These are phyloP conservation scores for Ophiocytium majus DNA, from an alignment of 352 stramenopile species.

Conservation along the genomic window DNA sequence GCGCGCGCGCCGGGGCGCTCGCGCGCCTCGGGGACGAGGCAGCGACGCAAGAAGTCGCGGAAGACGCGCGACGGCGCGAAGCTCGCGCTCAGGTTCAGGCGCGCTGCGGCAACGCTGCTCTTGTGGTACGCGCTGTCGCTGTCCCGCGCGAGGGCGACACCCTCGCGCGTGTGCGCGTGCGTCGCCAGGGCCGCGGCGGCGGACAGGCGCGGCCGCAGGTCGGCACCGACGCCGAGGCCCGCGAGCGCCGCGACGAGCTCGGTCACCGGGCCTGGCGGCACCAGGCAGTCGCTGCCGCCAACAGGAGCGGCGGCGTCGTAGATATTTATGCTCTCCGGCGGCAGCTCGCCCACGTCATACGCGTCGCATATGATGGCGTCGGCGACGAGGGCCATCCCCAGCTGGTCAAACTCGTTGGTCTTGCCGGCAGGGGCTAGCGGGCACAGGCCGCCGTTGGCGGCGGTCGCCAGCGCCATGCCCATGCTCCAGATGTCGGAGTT, in stretches of 20 bases:
- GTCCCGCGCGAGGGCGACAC: too few relatives aligned
- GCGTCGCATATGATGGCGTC: constrained; percentile 1
- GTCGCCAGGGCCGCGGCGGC: too few relatives aligned
- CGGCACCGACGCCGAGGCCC: background rate
- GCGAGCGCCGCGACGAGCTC: too few relatives aligned
- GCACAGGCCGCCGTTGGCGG: constrained; percentile 35
- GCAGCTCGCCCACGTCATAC: background rate
- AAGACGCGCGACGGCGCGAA: background rate
- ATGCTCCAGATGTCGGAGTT: constrained; percentile 63
- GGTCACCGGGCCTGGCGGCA: too few relatives aligned
- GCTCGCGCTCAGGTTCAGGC: background rate
- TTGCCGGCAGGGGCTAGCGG: background rate
- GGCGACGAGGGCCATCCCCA: background rate
- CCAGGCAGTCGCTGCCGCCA: too few relatives aligned
- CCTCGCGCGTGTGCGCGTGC: background rate
- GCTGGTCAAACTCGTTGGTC: constrained; percentile 23
- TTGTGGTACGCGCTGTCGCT: background rate
- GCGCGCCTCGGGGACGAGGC: background rate
- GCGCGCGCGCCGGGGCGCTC: background rate
- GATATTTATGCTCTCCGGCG: too few relatives aligned
- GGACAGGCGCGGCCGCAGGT: background rate
- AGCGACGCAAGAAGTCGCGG: constrained; percentile 4
- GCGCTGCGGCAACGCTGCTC: background rate
- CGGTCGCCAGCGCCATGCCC: constrained; percentile 60
- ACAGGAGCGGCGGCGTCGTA: too few relatives aligned